These are phyloP conservation scores for Diplocarpon mali DNA, from an alignment of 2,329 filamentous ascomycete species.

Conservation along the genomic window DNA sequence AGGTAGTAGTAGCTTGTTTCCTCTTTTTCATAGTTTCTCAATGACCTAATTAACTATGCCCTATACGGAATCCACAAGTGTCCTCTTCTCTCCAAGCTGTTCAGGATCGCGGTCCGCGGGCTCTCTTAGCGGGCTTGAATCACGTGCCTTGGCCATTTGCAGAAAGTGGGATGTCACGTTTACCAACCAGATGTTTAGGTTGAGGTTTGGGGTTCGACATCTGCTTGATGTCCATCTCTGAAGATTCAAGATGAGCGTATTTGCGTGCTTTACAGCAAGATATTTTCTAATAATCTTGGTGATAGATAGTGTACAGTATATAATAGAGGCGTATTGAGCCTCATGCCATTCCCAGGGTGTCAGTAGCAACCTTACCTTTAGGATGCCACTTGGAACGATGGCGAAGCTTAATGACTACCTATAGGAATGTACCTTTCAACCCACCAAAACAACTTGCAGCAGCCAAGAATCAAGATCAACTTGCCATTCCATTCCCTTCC, in stretches of 20 bases:
- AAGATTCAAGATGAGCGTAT: no score
- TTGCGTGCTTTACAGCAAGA: neutral
- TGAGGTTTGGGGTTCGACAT: neutral
- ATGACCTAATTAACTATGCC: constrained; percentile 4
- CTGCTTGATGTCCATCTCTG: neutral
- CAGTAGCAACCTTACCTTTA: neutral
- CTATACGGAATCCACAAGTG: constrained; percentile 9
- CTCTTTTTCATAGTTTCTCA: neutral
- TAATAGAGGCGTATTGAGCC: neutral
- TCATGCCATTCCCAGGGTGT: neutral
- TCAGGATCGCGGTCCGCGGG: neutral
- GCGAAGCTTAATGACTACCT: no score
- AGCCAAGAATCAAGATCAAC: neutral
- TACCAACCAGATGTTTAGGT: neutral
- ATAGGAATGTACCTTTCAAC: no score
- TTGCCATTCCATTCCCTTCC: neutral
- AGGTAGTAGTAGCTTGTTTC: no score
- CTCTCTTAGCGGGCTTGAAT: no score
- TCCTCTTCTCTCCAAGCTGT: constrained; percentile 10
- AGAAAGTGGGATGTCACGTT: neutral
- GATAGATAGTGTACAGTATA: neutral
- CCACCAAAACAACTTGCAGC: no score
- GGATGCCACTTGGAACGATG: neutral
- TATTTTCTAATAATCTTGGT: no score
- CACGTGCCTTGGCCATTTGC: neutral